A percentile compares a stretch with the other conserved stretches of the same genome.
Evolutionary conservation across 305 asterid species (phyloP).

Genomic region (Plantago lanceolata): DNA sequence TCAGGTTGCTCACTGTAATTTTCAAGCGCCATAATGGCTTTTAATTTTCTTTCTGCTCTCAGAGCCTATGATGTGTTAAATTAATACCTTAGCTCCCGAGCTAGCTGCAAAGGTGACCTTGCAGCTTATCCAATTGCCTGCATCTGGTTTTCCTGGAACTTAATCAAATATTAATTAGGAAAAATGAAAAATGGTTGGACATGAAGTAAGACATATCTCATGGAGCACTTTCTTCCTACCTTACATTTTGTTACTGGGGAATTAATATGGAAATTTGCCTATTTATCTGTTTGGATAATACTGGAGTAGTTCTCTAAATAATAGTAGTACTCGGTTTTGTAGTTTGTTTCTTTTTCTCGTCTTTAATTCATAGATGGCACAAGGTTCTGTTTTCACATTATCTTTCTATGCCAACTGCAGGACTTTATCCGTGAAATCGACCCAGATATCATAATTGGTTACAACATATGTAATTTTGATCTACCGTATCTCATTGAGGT

Average conservation of each 20-base stretch:
- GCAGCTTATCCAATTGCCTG: neutral
- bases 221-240: neutral
- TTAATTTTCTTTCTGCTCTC: too few species aligned
- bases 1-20: too few species aligned
- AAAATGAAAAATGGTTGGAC: constrained; percentile 13
- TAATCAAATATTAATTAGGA: constrained; percentile 6
- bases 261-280: constrained; percentile 1
- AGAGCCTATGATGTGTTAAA: constrained; percentile 4
- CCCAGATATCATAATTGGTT: constrained; percentile 96
- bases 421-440: constrained; percentile 90
- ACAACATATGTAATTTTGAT: constrained; percentile 98
- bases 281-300: neutral
- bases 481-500: constrained; percentile 98
- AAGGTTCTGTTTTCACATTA: constrained; percentile 16
- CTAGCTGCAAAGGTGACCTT: constrained; percentile 11
- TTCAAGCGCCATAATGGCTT: too few species aligned
- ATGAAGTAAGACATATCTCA: constrained; percentile 12
- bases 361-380: constrained; percentile 4
- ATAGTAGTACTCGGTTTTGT: too few species aligned
- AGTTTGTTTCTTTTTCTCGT: constrained; percentile 1
- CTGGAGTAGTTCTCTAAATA: too few species aligned
- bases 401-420: constrained; percentile 38
- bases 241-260: constrained; percentile 1
- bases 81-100: constrained; percentile 3
- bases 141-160: neutral